Evolutionary conservation across 768 basidiomycete genomes (phyloP), one percentile per base, ranked within the genome.

Genomic region (Collybia nuda): DNA sequence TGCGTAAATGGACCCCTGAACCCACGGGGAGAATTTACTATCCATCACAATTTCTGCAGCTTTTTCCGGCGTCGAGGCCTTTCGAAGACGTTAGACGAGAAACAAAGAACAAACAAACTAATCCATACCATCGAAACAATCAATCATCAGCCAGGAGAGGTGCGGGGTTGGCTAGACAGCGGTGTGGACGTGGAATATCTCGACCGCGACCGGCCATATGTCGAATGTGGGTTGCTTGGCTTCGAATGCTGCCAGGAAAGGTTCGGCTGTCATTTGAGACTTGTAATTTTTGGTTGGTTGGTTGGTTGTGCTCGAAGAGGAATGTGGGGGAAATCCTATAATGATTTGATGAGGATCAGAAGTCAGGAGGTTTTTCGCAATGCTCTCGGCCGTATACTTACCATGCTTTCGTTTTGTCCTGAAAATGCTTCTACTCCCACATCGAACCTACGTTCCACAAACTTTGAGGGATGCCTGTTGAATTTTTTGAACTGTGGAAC

Each of bases 1-100:
- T 83, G 84, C 0, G 83, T 81, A 65, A 81, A 85, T 1, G 85
- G 77, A 55, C 73, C 82, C 1, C 86, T 86, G 56, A 82, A 84
- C 3, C 86, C 86, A 14, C 86, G 76, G 85, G 14, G 86, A 84
- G 58, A 88, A 87, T 15, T 77, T 76, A 47, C 79, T 72, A 32
- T 85, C 85, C 0, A 72, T 53, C 0, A 78, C 84, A 21, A 87
- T 62, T 50, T 83, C 78, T 53, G 56, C 68, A 2, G 85, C 86
- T 56, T 85, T 81, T n/a, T 68, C 75, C 5, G 75, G 77, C 9
- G 73, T 82, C 7, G 80, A 82, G 2, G 86, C 75, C 83, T 83
- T 48, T 2, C 15, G 21, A n/a, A n/a, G n/a, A n/a, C n/a, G n/a
- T n/a, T 3, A 19, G 21, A n/a, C n/a, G n/a, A 5, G 11, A 38